Evolutionary conservation across 2,329 filamentous ascomycete species (phyloP).

Genomic region (Aureobasidium sp.): DNA sequence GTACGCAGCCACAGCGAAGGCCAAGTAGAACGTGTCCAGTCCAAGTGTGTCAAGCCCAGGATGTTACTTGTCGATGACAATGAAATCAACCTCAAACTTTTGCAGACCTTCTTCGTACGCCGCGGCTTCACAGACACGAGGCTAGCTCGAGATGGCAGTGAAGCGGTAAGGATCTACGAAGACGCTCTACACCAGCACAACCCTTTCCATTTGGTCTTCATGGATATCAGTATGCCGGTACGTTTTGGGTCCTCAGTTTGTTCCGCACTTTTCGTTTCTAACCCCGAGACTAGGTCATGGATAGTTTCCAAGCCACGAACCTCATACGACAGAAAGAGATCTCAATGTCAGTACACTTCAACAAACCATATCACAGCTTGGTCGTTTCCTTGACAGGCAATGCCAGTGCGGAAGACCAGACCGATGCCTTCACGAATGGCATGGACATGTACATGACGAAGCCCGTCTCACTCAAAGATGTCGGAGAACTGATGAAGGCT

Average conservation of each 20-base stretch:
- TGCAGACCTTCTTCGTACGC: slow-evolving; percentile 13
- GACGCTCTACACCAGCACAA: background rate
- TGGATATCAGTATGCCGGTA: slow-evolving; percentile 14
- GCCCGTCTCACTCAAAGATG: slow-evolving; percentile 26
- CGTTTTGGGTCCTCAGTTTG: no score
- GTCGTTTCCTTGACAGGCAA: slow-evolving; percentile 21
- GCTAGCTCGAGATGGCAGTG: slow-evolving; percentile 2
- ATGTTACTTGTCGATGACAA: slow-evolving; percentile 21
- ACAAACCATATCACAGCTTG: slow-evolving; percentile 8
- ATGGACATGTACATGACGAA: slow-evolving; percentile 28
- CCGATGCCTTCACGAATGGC: slow-evolving; percentile 24
- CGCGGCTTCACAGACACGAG: slow-evolving; percentile 1
- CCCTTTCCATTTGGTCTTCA: slow-evolving; percentile 8
- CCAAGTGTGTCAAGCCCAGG: background rate
- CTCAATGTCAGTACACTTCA: slow-evolving; percentile 19
- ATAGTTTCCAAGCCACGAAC: slow-evolving; percentile 25
- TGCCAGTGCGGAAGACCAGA: slow-evolving; percentile 17
- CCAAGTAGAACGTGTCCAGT: background rate
- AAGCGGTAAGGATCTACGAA: slow-evolving; percentile 2
- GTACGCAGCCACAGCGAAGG: background rate
- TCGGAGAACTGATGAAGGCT: slow-evolving; percentile 28
- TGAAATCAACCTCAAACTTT: slow-evolving; percentile 18
- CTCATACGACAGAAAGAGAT: slow-evolving; percentile 24
- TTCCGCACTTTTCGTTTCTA: background rate
- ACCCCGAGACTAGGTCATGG: slow-evolving; percentile 15